Evolutionary conservation across 352 stramenopile species (phyloP).

Genomic region (Pythium apleroticum): DNA sequence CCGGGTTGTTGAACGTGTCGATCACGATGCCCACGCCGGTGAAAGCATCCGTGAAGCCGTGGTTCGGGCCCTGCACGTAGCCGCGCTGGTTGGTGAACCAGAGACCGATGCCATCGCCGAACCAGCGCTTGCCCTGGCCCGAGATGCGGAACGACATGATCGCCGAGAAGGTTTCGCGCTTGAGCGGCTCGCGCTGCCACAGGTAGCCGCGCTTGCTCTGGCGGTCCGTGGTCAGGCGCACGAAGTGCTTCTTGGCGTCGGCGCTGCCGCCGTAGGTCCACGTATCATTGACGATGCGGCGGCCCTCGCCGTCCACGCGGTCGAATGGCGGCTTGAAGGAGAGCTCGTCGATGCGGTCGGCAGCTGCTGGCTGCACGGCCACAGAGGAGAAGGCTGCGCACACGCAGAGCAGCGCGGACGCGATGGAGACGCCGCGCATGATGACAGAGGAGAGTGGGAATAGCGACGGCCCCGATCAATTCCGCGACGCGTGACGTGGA

Average conservation of each 20-base stretch:
- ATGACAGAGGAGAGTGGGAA: neutral
- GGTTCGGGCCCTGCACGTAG: constrained; percentile 62
- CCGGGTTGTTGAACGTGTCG: constrained; percentile 84
- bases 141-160: constrained; percentile 85
- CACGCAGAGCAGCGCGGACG: constrained; percentile 34
- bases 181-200: constrained; percentile 63
- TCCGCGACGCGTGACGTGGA: constrained; percentile 25
- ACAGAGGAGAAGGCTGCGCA: constrained; percentile 23
- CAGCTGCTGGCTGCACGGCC: constrained; percentile 6
- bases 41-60: constrained; percentile 80
- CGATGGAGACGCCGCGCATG: constrained; percentile 16
- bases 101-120: constrained; percentile 80
- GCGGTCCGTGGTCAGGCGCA: constrained; percentile 85
- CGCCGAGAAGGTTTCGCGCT: constrained; percentile 52
- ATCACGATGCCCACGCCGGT: constrained; percentile 76
- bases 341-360: constrained; percentile 53
- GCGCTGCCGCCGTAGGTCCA: constrained; percentile 73
- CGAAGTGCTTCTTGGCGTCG: constrained; percentile 85
- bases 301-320: constrained; percentile 53
- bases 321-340: constrained; percentile 84
- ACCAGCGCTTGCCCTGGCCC: constrained; percentile 79
- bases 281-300: constrained; percentile 71
- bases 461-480: constrained; percentile 9
- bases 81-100: constrained; percentile 72
- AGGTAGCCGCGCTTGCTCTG: constrained; percentile 86